Evolutionary conservation across 2,329 filamentous ascomycete species (phyloP), one percentile per base, ranked within the genome.

Genomic region (Alternaria dauci): DNA sequence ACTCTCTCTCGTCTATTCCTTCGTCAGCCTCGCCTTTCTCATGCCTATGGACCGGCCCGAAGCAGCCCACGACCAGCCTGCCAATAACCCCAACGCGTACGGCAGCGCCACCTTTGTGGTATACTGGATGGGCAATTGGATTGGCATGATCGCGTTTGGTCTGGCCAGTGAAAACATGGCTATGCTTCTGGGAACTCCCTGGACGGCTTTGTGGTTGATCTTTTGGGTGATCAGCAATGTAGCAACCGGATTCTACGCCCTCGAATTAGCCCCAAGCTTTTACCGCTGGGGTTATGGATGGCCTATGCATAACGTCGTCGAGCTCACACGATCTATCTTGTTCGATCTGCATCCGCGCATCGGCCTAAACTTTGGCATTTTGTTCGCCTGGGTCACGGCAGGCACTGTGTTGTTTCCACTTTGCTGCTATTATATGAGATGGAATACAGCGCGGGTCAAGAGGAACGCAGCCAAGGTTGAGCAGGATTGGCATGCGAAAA

Each of bases 221-320:
- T 89, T 89, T 67, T 89, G 87, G 87, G 86, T 90, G 44, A 87
- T 90, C 55, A 84, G 84, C 8, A 91, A 91, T 68, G 86, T 89
- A 0, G 79, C 83, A 0, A 88, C 86, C 0, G 80, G 83, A 0
- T 88, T 90, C 69, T 87, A 89, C 71, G 74, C 84, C 3, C 76
- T 89, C 39, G 84, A 86, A 16, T 73, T 90, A 14, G 83, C 85
- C 2, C 82, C 85, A 0, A 76, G 73, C 0, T 89, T 90, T 69
- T 90, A 87, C 71, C 70, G 75, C 2, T 90, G 86, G 85, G 87
- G 86, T 0, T 88, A 88, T 69, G 87, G 84, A 1, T 88, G 87
- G 85, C 88, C 88, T 5, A 78, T 90, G 63, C 85, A 89, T 71
- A 84, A 87, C 53, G 81, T 90, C 34, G 87, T 90, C 41, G 81